Evolutionary conservation across 1,284 basidiomycete genomes (phyloP), one percentile per base, ranked within the genome.

Genomic region (Cutaneotrichosporon dermatis): DNA sequence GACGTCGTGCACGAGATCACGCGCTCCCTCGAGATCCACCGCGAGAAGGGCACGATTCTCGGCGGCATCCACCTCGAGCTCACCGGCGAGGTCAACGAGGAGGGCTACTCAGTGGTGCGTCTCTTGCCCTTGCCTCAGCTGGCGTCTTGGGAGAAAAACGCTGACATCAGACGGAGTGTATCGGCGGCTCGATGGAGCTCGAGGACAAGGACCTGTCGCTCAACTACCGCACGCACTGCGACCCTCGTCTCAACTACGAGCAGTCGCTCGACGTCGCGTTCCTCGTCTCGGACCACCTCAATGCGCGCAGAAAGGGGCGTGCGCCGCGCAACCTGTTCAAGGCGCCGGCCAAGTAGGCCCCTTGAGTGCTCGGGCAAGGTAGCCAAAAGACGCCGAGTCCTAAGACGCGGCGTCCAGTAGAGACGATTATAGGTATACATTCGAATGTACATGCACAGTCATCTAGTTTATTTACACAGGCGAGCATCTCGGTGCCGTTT

Each of bases 1-100:
- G 92, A 92, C 54, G 91, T 99, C 72, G 88, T 98, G 58, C 83
- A 83, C 55, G 95, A 99, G 76, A 83, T 99, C 44, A 88, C 87
- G 0, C 81, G 87, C 1, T 90, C 88, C 60, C 83, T 97, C 64
- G 82, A 84, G 25, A 92, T 97, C 62, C 94, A 97, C 74, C 77
- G 83, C 6, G 79, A 82, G 45, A 83, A 83, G 65, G 80, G 80
- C 13, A 92, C 90, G 5, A 84, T 86, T 41, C 82, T 98, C 1
- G 88, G 88, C n/a, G 95, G 95, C n/a, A 89, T 97, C 16, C 93
- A 92, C 73, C 85, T 99, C 45, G 95, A 99, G 79, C 88, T 99
- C 72, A 99, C 95, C 0, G 95, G 94, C 13, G 95, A 99, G 75
- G 81, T 96, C 55, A 92, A 91, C 65, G 89, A 91, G 8, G 87